Base-by-base conservation (phyloP, 1,139 yeast species). In the Candida smagusa region DNA sequence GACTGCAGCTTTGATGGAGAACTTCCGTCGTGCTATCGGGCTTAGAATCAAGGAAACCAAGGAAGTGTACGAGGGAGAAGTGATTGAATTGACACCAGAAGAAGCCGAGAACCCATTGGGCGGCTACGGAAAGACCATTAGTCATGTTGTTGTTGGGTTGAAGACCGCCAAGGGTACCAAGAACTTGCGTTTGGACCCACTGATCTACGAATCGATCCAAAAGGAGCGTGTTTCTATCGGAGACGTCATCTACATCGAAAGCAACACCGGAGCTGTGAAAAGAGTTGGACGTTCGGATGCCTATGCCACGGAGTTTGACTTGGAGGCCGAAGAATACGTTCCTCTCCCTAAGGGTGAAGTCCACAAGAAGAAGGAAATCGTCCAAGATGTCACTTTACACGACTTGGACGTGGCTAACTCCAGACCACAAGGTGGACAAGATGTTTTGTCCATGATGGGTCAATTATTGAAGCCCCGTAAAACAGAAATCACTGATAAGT, bases 281-380 rank as follows among this genome's bases (percentile, higher is more conserved):
- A 73, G 98, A 53, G 98, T 94, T 29, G 99, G 99, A 39, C 79
- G 99, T 60, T 86, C 96, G 4, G 98, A 94, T 61, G 97, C 97
- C 0, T 92, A 88, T 58, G 97, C 98, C 29, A 92, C 98, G 1
- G 99, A 92, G 64, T 92, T 90, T 53, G 99, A 92, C 63, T 73
- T 92, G 50, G 98, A 94, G 67, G 97, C 97, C 22, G 98, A 92
- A 67, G 98, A 92, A 63, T 92, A 92, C 60, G 99, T 94, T 25
- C 98, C 98, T 33, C 74, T 92, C 51, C 98, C 99, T 44, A 92
- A 92, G 67, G 98, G 98, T 34, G 99, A 92, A 61, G 97, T 92
- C 28, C 98, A 94, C 68, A 94, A 94, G 65, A 92, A 90, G 77
- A 92, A 92, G 64, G 98, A 92, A 63, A 89, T 92, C 52, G 96